A percentile compares a stretch with the other conserved stretches of the same genome.
phyloP scores from a whole-genome alignment of 495 filamentous ascomycete species.

The Glarea lozoyensis region DNA sequence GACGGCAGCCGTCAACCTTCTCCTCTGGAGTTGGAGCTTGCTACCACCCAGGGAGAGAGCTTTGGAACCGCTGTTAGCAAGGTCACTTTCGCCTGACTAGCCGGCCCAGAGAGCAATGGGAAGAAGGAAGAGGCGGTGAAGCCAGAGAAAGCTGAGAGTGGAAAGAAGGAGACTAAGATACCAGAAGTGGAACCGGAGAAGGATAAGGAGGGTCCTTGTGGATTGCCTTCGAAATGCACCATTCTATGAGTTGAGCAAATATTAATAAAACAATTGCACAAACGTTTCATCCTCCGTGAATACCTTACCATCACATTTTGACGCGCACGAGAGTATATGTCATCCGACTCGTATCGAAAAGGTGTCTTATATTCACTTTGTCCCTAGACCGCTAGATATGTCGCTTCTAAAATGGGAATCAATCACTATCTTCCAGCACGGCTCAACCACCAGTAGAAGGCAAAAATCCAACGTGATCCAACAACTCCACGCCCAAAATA shows the following conservation, averaged over 20 bases:
- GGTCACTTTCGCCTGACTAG: conserved; percentile 73
- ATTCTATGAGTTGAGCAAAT: conserved; percentile 39
- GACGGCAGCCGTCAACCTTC: conserved; percentile 79
- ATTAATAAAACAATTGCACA: no score
- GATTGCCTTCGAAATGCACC: conserved; percentile 57
- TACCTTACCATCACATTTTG: no score
- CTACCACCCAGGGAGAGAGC: conserved; percentile 69
- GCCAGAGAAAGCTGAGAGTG: conserved; percentile 15
- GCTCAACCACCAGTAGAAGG: not conserved
- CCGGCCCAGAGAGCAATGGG: conserved; percentile 34
- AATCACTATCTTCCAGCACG: not conserved
- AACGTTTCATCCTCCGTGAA: no score
- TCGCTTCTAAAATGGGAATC: not conserved
- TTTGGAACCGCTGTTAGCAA: conserved; percentile 78
- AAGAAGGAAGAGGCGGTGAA: conserved; percentile 5
- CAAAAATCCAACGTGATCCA: conserved; percentile 14
- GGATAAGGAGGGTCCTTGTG: conserved; percentile 52
- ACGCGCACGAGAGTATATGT: no score
- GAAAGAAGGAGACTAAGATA: conserved; percentile 2
- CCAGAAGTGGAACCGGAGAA: conserved; percentile 24
- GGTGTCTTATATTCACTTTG: no score
- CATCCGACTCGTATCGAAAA: no score
- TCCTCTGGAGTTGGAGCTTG: conserved; percentile 64
- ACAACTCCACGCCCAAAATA: conserved; percentile 16
- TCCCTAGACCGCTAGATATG: no score